Evolutionary conservation across 768 basidiomycete genomes (phyloP), one percentile per base, ranked within the genome.

Genomic region (Asterophora lycoperdoides): DNA sequence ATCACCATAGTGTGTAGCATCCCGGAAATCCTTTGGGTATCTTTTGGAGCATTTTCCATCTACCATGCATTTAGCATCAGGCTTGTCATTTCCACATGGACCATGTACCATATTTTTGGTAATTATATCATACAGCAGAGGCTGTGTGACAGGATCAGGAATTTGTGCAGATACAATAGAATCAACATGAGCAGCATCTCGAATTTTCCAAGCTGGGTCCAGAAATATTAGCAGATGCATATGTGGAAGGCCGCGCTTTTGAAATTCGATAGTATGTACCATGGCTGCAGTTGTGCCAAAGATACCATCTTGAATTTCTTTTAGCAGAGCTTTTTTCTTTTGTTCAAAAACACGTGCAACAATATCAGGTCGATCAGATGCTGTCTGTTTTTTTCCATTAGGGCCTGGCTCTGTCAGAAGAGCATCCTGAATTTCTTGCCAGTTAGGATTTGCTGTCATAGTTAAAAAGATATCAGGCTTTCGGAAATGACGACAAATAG

Each of bases 251-350:
- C 77, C 76, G 0, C 73, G 58, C 51, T 81, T 82, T 54, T 82
- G 80, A 53, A 79, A 82, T 50, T 83, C 77, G 45, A 79, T 78
- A 8, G 70, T 72, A 47, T 77, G 76, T 0, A 81, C 69, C 43
- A 67, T 60, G 5, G 73, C 79, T 29, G 68, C 70, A 3, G 61
- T 48, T 1, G 48, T 6, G 0, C 78, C 79, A 64, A 78, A 69
- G 40, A 74, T 61, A 5, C 68, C 68, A 36, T 68, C 18, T 30
- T 66, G 61, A 61, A 81, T 68, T 26, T 63, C 62, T 4, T 71
- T 49, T 0, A 77, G 17, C 0, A 78, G 39, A 0, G 65, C 69
- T 4, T 70, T 53, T 34, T 68, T 69, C 60, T 81, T 78, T 20
- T 63, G 38, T 33, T 70, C 20, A 51, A 81, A 81, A 0, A 81